A percentile compares a stretch with the other conserved stretches of the same genome.
These are phyloP conservation scores for Excoecaria cochinchinensis DNA, from an alignment of 345 rosid genomes.

Conservation along the genomic window DNA sequence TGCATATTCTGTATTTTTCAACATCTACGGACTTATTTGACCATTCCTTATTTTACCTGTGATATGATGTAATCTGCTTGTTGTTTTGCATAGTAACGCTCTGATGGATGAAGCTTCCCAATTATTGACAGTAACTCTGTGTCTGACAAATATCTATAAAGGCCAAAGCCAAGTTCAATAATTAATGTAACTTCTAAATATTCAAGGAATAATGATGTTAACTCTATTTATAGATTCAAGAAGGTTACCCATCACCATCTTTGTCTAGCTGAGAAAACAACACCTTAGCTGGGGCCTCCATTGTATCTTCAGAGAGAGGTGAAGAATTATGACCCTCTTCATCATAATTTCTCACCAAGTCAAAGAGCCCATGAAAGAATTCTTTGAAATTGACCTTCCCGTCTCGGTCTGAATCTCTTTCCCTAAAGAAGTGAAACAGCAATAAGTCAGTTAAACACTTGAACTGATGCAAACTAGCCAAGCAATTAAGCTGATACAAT, in stretches of 20 bases:
- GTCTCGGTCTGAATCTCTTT: conserved; percentile 89
- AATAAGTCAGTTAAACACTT: conserved; percentile 3
- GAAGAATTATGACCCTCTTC: conserved; percentile 71
- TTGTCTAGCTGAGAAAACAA: conserved; percentile 83
- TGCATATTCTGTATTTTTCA: no score
- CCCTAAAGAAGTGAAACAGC: conserved; percentile 45
- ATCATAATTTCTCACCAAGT: conserved; percentile 80
- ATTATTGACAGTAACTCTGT: conserved; percentile 71
- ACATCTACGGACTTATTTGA: no score
- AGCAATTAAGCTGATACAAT: conserved; percentile 4
- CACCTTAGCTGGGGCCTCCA: conserved; percentile 72
- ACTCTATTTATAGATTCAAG: conserved; percentile 1
- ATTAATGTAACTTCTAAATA: conserved; percentile 17
- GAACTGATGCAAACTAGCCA: conserved; percentile 7
- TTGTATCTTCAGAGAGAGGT: conserved; percentile 53
- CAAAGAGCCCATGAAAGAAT: conserved; percentile 89
- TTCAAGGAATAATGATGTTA: not conserved
- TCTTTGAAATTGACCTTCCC: conserved; percentile 79
- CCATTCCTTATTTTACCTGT: conserved; percentile 49
- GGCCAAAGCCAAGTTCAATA: conserved; percentile 9
- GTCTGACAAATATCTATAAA: conserved; percentile 63
- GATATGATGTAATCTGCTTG: conserved; percentile 87
- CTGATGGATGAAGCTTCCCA: conserved; percentile 91
- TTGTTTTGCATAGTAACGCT: conserved; percentile 87
- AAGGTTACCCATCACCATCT: conserved; percentile 78